A percentile compares a stretch with the other conserved stretches of the same genome.
These are phyloP conservation scores for Ceriops tagal DNA, from an alignment of 345 rosid genomes.

Conservation along the genomic window DNA sequence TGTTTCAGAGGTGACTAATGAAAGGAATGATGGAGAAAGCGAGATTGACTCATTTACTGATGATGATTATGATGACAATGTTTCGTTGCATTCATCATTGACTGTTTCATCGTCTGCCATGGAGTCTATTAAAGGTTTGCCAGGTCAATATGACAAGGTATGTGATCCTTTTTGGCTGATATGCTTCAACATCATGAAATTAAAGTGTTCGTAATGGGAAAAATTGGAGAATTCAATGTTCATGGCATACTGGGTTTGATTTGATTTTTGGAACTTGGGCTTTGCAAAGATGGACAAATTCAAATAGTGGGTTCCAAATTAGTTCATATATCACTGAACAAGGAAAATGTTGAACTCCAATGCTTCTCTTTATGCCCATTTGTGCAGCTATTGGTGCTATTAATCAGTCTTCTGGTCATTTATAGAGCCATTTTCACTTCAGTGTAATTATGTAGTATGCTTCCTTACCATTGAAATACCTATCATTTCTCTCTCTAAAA, in stretches of 20 bases:
- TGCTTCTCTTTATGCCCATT: not conserved
- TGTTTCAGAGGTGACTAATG: slow-evolving; percentile 51
- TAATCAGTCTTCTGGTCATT: not conserved
- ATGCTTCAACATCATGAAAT: not conserved
- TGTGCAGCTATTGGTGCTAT: not conserved
- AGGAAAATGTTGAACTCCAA: not conserved
- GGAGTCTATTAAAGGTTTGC: slow-evolving; percentile 31
- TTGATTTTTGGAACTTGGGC: slow-evolving; percentile 8
- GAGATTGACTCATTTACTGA: slow-evolving; percentile 75
- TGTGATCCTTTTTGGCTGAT: slow-evolving; percentile 1
- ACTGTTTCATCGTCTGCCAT: slow-evolving; percentile 43
- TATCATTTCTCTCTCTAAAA: not conserved
- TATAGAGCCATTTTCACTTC: not conserved
- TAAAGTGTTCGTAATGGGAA: slow-evolving; percentile 1
- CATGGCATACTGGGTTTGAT: not conserved
- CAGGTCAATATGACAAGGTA: slow-evolving; percentile 49
- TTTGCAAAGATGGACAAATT: not conserved
- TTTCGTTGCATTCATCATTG: slow-evolving; percentile 52
- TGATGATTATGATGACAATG: slow-evolving; percentile 47
- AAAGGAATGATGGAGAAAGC: slow-evolving; percentile 49
- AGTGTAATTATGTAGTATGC: not conserved
- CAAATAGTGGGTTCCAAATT: not conserved
- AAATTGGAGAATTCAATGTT: not conserved
- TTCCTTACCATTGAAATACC: not conserved
- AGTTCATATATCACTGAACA: not conserved